These are phyloP conservation scores for Eucalyptus regnans DNA, from an alignment of 345 rosid species.

Conservation along the genomic window DNA sequence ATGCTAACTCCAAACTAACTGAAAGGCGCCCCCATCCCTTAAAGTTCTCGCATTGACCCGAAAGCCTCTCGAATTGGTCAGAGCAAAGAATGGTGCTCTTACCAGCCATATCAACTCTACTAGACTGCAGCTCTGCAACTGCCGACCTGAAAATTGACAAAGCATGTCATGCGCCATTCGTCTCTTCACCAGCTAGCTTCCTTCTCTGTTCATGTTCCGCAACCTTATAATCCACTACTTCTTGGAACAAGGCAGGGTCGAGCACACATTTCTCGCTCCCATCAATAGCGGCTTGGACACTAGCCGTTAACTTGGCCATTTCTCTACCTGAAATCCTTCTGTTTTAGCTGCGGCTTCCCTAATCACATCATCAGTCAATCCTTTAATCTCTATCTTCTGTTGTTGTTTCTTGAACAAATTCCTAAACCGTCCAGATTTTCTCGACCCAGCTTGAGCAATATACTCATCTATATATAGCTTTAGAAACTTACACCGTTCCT, in stretches of 20 bases:
- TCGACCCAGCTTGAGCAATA: constrained; percentile 52
- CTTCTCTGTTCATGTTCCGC: constrained; percentile 86
- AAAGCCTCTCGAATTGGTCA: neutral
- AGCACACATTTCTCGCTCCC: constrained; percentile 72
- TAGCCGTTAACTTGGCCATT: constrained; percentile 80
- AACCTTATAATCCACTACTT: constrained; percentile 85
- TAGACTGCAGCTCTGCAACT: neutral
- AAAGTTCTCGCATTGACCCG: neutral
- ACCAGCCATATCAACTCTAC: neutral
- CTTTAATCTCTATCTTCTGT: constrained; percentile 66
- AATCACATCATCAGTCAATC: constrained; percentile 54
- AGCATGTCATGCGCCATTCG: neutral
- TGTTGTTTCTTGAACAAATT: constrained; percentile 41
- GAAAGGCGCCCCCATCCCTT: neutral
- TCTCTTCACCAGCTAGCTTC: constrained; percentile 38
- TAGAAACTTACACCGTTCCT: constrained; percentile 76
- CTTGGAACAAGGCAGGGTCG: constrained; percentile 58
- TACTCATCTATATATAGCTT: constrained; percentile 82
- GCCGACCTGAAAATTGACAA: neutral
- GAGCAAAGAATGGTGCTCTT: neutral
- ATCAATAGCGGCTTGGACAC: constrained; percentile 87
- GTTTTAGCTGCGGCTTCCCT: constrained; percentile 82
- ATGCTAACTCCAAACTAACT: neutral
- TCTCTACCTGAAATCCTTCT: constrained; percentile 84
- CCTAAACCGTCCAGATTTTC: constrained; percentile 37